Evolutionary conservation across 2,329 filamentous ascomycete species (phyloP).

Genomic region (Aspergillus sojae): DNA sequence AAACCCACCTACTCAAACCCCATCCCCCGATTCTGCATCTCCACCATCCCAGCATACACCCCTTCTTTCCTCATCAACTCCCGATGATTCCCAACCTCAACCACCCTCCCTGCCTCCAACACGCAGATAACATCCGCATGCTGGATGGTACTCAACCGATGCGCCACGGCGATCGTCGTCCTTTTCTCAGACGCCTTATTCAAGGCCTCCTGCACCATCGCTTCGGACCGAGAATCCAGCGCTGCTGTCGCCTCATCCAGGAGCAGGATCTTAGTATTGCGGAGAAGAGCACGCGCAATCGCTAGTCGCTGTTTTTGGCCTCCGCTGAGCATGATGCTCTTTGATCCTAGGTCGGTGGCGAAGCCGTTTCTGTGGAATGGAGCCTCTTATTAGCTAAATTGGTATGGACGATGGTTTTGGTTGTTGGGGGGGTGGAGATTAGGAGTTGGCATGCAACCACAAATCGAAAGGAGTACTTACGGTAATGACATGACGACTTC

Average conservation of each 20-base stretch:
- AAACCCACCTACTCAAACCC: no score
- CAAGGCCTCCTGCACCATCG: conserved; percentile 79
- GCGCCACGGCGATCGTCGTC: conserved; percentile 42
- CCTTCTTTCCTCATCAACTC: neutral
- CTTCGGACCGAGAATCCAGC: conserved; percentile 83
- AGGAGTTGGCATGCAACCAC: no score
- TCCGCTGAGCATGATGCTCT: conserved; percentile 75
- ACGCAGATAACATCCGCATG: conserved; percentile 49
- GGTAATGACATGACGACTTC: no score
- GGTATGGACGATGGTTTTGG: no score
- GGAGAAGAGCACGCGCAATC: conserved; percentile 79
- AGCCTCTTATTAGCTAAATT: no score
- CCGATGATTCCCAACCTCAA: neutral
- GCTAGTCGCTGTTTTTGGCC: conserved; percentile 90
- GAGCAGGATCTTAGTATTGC: conserved; percentile 77
- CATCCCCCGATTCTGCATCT: neutral
- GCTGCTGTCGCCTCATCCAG: conserved; percentile 89
- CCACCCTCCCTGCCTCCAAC: conserved; percentile 36
- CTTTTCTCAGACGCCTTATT: conserved; percentile 66
- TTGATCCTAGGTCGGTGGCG: no score
- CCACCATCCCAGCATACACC: neutral
- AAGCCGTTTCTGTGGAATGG: no score
- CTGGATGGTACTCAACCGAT: conserved; percentile 46
- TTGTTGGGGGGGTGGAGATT: no score
- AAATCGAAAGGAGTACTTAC: no score